These are phyloP conservation scores for Ruellia speciosa DNA, from an alignment of 305 asterid species.

Conservation along the genomic window DNA sequence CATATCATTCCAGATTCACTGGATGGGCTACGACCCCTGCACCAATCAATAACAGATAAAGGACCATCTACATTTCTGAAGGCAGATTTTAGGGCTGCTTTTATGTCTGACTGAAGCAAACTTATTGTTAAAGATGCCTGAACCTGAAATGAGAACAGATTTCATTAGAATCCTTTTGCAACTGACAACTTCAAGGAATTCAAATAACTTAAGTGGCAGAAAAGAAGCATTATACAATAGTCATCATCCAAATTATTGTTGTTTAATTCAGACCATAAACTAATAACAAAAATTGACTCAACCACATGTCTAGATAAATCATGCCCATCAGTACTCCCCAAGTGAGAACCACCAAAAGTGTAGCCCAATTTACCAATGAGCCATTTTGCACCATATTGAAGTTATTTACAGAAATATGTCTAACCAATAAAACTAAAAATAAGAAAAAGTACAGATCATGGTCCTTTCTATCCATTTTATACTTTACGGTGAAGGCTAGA, in stretches of 20 bases:
- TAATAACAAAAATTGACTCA: slow-evolving; percentile 11
- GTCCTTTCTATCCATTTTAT: too few relatives aligned
- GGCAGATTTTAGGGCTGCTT: slow-evolving; percentile 89
- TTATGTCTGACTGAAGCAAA: slow-evolving; percentile 93
- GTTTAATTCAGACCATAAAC: slow-evolving; percentile 3
- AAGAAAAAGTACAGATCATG: too few relatives aligned
- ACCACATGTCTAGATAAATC: slow-evolving; percentile 5
- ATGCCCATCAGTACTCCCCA: background rate
- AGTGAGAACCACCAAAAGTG: background rate
- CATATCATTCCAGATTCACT: slow-evolving; percentile 55
- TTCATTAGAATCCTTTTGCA: slow-evolving; percentile 15
- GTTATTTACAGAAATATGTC: too few relatives aligned
- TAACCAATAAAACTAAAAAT: too few relatives aligned
- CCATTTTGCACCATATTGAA: too few relatives aligned
- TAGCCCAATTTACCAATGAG: background rate
- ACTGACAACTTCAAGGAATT: slow-evolving; percentile 15
- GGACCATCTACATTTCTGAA: slow-evolving; percentile 94
- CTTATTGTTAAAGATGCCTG: slow-evolving; percentile 76
- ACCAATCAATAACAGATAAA: slow-evolving; percentile 83
- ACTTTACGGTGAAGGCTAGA: too few relatives aligned
- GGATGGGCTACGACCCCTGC: slow-evolving; percentile 85
- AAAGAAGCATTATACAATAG: background rate
- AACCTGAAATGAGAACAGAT: slow-evolving; percentile 51
- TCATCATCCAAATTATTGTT: slow-evolving; percentile 11
- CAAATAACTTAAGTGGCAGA: background rate